Evolutionary conservation across 176 grass and related monocot species (phyloP).

Genomic region (Tillandsia leiboldiana): DNA sequence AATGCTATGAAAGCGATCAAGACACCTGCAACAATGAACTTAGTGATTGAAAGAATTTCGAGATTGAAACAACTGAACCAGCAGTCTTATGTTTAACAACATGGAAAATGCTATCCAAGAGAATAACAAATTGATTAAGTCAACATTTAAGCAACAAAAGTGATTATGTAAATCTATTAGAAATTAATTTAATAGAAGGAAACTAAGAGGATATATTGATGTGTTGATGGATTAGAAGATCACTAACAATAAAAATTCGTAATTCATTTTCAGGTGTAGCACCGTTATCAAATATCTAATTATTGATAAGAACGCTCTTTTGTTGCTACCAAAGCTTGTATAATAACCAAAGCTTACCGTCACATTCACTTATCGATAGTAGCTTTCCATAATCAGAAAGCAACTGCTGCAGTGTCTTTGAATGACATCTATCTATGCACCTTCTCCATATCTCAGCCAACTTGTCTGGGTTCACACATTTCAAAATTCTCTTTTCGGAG

Average conservation of each 20-base stretch:
- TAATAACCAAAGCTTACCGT: slow-evolving; percentile 34
- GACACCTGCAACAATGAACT: slow-evolving; percentile 33
- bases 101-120: not conserved
- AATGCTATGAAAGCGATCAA: slow-evolving; percentile 52
- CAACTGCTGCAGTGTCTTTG: slow-evolving; percentile 57
- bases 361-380: slow-evolving; percentile 41
- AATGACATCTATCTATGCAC: slow-evolving; percentile 74
- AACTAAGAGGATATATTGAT: no score
- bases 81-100: not conserved
- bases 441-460: slow-evolving; percentile 58
- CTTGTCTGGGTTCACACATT: slow-evolving; percentile 34
- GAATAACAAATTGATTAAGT: not conserved
- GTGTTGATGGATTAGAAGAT: no score
- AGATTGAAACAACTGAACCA: not conserved
- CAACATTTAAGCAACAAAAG: not conserved
- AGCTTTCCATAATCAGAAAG: slow-evolving; percentile 58
- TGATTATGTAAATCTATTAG: not conserved
- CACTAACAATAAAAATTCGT: no score
- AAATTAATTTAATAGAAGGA: not conserved
- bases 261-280: no score
- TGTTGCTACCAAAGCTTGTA: no score
- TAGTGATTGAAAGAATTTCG: not conserved
- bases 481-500: slow-evolving; percentile 14
- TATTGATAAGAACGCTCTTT: no score
- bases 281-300: no score